Evolutionary conservation across 257 asterid species (phyloP), one percentile per base, ranked within the genome.

Genomic region (Thymus mandschuricus): DNA sequence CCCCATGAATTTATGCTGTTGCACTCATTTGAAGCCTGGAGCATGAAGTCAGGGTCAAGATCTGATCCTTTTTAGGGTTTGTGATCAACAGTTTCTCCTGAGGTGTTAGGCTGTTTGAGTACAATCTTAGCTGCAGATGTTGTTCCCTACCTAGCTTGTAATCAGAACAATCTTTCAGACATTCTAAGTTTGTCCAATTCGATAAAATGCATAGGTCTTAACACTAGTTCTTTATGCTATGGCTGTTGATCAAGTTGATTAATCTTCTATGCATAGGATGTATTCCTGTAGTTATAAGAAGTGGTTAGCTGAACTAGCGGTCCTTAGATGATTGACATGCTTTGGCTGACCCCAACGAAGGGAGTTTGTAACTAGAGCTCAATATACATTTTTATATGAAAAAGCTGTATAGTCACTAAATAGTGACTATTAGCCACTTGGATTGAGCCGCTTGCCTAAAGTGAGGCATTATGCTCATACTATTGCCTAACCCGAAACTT

Each of bases 211-310:
- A 33, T 7, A 66, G 48, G n/a, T 38, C 10, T 57, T 58, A 8
- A 72, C 65, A 46, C 45, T 30, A 21, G 34, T 55, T 60, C 34
- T 43, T 5, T 28, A 43, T 10, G 46, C 3, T 60, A 66, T 55
- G 64, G 41, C 58, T 51, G 43, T 27, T 50, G 29, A 50, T 76
- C 54, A 12, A 69, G 73, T 57, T 66, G 64, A 58, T 44, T 45
- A 13, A 70, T 49, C 68, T 77, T 41, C 40, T 40, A 38, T 40
- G 40, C 35, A 60, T 72, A 35, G n/a, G 71, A 3, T 35, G 52
- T 38, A 43, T 65, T 31, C 56, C 35, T 12, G 29, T 51, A 27
- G 34, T 48, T 43, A 12, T 49, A 9, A 12, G 54, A 56, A 33
- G 27, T 7, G 51, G 34, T 60, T 51, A 2, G 27, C 41, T 51